phyloP scores from a whole-genome alignment of 257 asterid genomes.

The Solanum pennellii region DNA sequence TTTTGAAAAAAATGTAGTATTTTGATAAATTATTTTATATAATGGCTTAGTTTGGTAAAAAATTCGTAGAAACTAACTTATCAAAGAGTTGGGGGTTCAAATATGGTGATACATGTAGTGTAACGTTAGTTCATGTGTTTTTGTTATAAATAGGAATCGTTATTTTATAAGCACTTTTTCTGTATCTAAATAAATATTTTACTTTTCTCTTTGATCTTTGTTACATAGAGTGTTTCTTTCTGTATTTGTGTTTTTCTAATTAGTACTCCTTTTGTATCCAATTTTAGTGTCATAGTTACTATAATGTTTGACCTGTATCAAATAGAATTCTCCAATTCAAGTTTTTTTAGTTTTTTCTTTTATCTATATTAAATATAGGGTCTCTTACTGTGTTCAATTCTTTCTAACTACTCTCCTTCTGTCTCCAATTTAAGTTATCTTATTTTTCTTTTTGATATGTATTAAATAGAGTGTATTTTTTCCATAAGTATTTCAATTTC shows the following conservation, averaged over 20 bases:
- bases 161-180: background rate
- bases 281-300: background rate
- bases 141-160: background rate
- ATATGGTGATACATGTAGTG: conserved; percentile 7
- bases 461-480: background rate
- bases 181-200: no score
- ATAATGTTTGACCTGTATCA: background rate
- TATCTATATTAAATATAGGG: no score
- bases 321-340: no score
- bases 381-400: background rate
- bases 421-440: background rate
- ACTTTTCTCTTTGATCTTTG: background rate
- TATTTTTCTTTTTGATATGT: background rate
- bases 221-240: background rate
- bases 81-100: background rate
- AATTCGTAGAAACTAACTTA: no score
- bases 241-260: background rate
- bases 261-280: background rate
- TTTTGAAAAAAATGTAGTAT: no score
- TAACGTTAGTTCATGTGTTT: background rate
- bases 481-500: no score
- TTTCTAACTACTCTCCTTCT: background rate
- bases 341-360: background rate
- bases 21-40: no score
- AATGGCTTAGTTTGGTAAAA: no score